Base-by-base conservation (phyloP, 1,139 yeast genomes). In the Blastobotrys apis region DNA sequence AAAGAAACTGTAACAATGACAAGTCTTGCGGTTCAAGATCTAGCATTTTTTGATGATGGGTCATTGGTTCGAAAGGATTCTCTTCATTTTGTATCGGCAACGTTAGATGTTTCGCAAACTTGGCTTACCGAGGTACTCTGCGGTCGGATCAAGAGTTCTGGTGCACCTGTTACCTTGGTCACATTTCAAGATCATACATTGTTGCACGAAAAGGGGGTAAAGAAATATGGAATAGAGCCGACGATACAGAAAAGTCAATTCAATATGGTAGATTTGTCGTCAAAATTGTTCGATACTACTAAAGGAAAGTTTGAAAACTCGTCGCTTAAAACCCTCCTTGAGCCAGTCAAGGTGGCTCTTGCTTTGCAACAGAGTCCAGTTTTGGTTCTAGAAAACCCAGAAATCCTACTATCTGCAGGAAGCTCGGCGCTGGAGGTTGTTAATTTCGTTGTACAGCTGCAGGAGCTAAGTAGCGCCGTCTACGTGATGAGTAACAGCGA, bases 91-190 rank as follows among this genome's bases (percentile, higher is more conserved):
- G 64, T 84, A 1, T 72, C 85, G 0, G 75, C 81, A 49, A 68
- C 72, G 1, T 77, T 74, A 48, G 83, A 85, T 0, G 81, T 87
- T 0, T 72, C 78, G 16, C 81, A 94, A 1, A 60, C 76, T 4
- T 85, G 94, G 94, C 65, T 84, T 27, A 58, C 77, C 5, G 73
- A 62, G 45, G 58, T 66, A 3, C 48, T 72, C 5, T 53, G 68
- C 10, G 73, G 68, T 43, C 37, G 53, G 33, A 33, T 39, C 15
- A 31, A 33, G 23, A 32, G 29, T 15, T 32, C 29, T 33, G 19
- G 26, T 13, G 29, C 19, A 3, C 40, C 45, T 10, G 49, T 47
- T 4, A 22, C 49, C 13, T 41, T 55, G n/a, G 49, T 53, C 22
- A 51, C 56, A 4, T 53, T 55, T 37, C 39, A 37, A 13, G 40